Evolutionary conservation across 306 rosid genomes (phyloP), one percentile per base, ranked within the genome.

Genomic region (Cucumis cinereus): DNA sequence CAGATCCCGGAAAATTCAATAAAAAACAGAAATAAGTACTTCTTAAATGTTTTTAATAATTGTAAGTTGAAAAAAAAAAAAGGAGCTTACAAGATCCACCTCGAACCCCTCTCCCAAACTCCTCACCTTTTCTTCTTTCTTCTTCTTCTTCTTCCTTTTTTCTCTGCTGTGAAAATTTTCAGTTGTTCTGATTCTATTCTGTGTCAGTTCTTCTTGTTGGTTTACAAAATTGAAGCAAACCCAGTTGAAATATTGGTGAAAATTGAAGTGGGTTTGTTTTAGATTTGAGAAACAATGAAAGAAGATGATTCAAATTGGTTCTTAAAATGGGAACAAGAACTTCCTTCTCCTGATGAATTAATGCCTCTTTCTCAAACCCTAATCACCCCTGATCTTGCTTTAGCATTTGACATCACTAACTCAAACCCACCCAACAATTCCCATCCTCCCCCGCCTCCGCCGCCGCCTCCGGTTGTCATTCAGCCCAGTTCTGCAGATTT

Each of bases 341-440:
- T 94, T 0, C 98, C 98, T 0, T 36, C 95, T 1, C 97, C 87
- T 1, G 90, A 87, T 0, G 97, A 94, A 63, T 88, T 91, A 54
- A 94, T 91, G 89, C 94, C 96, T 10, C 80, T 94, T 23, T 88
- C 97, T 22, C 98, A 91, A 86, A 90, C 97, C 96, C 96, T 94
- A 75, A 94, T 94, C 69, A 88, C 97, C 0, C 95, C 90, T 76
- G 93, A 94, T 91, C 98, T 94, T 10, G 98, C 98, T 77, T 11
- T 94, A 8, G 97, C 96, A 62, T 94, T 93, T 26, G 91, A 93
- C 58, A 91, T 93, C 84, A 45, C 85, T 68, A 91, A 82, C 77
- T 85, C 86, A 6, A 83, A 76, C 64, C 30, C 1, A 15, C 9
- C 14, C 40, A 62, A 45, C 30, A 53, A 67, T 54, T 76, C 79